A percentile compares a stretch with the other conserved stretches of the same genome.
These are phyloP conservation scores for Jimgerdemannia lactiflua DNA, from an alignment of 192 early-diverging fungal genomes.

Conservation along the genomic window DNA sequence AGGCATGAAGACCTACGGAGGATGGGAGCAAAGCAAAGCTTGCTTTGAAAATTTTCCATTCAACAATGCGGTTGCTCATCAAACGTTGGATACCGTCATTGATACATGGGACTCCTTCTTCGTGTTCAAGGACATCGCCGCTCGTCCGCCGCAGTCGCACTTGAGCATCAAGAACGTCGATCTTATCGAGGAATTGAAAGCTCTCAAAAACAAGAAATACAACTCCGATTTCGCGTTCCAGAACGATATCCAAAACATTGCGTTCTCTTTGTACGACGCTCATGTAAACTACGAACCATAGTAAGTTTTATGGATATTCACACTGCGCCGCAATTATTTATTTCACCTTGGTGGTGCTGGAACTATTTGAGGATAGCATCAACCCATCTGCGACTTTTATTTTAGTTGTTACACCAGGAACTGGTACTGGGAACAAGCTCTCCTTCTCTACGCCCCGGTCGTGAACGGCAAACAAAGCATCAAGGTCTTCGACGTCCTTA, in stretches of 20 bases:
- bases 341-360: not conserved
- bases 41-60: not conserved
- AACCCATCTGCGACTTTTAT: not conserved
- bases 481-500: not conserved
- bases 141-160: not conserved
- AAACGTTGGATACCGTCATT: not conserved
- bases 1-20: not conserved
- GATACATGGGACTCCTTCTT: not conserved
- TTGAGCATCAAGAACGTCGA: not conserved
- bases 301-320: not conserved
- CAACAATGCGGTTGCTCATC: not conserved
- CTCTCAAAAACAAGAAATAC: not conserved
- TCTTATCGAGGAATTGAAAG: not conserved
- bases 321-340: not conserved
- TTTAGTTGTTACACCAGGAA: not conserved
- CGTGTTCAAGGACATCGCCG: not conserved
- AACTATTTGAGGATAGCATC: not conserved
- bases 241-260: not conserved
- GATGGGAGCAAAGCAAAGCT: not conserved
- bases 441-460: not conserved
- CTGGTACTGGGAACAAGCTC: not conserved
- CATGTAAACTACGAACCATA: not conserved
- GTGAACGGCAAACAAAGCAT: not conserved
- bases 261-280: not conserved
- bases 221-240: not conserved